A percentile compares a stretch with the other conserved stretches of the same genome.
Evolutionary conservation across 140 eudicot species (phyloP).

Genomic region (Flaveria floridana): DNA sequence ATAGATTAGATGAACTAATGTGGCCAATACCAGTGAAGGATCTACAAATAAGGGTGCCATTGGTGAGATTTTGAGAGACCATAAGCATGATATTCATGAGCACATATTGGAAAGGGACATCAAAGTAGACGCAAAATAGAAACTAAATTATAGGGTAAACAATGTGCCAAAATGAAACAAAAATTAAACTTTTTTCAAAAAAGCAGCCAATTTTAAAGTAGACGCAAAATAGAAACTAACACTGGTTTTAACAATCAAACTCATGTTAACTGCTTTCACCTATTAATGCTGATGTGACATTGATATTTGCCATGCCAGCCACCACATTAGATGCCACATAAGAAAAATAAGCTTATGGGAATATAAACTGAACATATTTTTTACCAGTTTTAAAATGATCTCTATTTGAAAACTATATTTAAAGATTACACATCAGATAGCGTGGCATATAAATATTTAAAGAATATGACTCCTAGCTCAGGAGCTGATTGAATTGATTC

Average conservation of each 20-base stretch:
- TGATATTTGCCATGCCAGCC: not conserved
- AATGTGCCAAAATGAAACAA: no score
- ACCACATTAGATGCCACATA: not conserved
- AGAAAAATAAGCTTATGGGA: not conserved
- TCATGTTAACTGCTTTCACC: not conserved
- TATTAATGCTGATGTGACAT: not conserved
- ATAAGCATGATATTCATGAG: conserved; percentile 7
- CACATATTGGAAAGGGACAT: not conserved
- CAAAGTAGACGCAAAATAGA: no score
- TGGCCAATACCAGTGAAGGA: conserved; percentile 61
- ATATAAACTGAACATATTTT: not conserved
- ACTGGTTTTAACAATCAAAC: not conserved
- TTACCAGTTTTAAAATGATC: not conserved
- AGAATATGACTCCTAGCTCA: not conserved
- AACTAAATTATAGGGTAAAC: no score
- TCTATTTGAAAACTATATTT: not conserved
- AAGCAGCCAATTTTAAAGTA: not conserved
- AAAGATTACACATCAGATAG: not conserved
- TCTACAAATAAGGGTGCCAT: conserved; percentile 42
- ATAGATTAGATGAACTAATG: conserved; percentile 50
- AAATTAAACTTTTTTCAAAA: not conserved
- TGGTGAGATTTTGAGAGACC: conserved; percentile 7
- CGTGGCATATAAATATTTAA: not conserved
- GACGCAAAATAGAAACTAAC: not conserved
- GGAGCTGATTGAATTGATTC: no score